A percentile compares a stretch with the other conserved stretches of the same genome.
These are phyloP conservation scores for Talaromyces albobiverticillius DNA, from an alignment of 2,329 filamentous ascomycete species.

Conservation along the genomic window DNA sequence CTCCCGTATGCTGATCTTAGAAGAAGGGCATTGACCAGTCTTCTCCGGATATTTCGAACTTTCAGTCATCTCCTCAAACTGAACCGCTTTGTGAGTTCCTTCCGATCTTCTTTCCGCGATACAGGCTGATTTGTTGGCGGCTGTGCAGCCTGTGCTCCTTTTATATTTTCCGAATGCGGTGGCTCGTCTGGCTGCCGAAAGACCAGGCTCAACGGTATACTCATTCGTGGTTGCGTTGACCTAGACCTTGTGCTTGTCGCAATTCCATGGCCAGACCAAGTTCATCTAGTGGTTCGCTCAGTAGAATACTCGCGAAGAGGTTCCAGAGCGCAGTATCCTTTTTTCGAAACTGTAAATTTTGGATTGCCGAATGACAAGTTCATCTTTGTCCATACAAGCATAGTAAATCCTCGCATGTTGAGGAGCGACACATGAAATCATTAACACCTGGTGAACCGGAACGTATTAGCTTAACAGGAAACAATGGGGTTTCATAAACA, in stretches of 20 bases:
- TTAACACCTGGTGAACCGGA: slow-evolving; percentile 2
- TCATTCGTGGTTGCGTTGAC: not conserved
- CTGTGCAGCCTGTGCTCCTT: too few relatives aligned
- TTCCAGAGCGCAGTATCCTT: not conserved
- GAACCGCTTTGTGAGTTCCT: not conserved
- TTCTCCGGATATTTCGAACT: not conserved
- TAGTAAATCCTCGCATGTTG: slow-evolving; percentile 2
- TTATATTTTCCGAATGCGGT: too few relatives aligned
- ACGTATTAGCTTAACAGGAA: not conserved
- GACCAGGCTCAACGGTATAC: not conserved
- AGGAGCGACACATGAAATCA: not conserved
- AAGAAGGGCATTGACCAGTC: not conserved
- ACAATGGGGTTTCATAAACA: not conserved
- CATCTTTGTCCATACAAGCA: not conserved
- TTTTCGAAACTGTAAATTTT: slow-evolving; percentile 3
- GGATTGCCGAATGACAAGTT: not conserved
- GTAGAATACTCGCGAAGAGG: not conserved
- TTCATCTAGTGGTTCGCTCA: slow-evolving; percentile 12
- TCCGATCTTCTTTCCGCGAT: not conserved
- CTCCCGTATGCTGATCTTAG: not conserved
- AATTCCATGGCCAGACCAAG: slow-evolving; percentile 22
- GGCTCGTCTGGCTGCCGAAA: not conserved
- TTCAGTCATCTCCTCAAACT: not conserved
- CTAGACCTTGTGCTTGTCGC: too few relatives aligned
- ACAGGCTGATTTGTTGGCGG: not conserved